Evolutionary conservation across 2,329 filamentous ascomycete species (phyloP), one percentile per base, ranked within the genome.

Genomic region (Clonostachys chloroleuca): DNA sequence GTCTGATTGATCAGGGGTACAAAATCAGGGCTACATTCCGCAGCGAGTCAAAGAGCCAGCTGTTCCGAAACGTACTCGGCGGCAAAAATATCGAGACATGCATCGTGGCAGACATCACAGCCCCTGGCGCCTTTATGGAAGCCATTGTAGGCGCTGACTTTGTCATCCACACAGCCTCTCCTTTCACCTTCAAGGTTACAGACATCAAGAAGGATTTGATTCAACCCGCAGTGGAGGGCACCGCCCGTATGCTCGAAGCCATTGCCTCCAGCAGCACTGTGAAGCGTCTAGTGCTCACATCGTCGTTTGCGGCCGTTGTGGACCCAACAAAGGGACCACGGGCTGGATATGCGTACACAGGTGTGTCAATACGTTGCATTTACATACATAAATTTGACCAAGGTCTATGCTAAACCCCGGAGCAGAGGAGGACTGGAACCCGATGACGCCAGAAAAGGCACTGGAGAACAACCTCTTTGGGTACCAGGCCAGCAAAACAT

Each of bases 271-370:
- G 51, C 30, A 47, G 53, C 2, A 50, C 45, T 2, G 54, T 67
- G 33, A 57, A 51, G 14, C 61, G 64, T 5, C 37, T 71, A 34
- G 66, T 83, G 41, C 77, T 87, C 52, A 87, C 83, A 1, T 86
- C 81, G 4, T 86, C 82, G 2, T 87, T 87, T 54, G 84, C 83
- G 14, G 72, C 82, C 0, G 83, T 87, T 16, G 56, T 85, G 42
- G 71, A 86, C 53, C 52, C 64, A 7, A 14, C 16, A 14, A 39
- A 39, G 36, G 36, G 36, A 14, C 36, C 36, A 7, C 36, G 36
- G 14, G 14, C 36, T 3, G 36, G 36, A 14, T 14, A 39, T 17
- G 2, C 14, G 7, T 17, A 39, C 36, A 39, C 36, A 14, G 36
- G 36, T 39, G 6, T 8, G 24, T 30, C 2, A 30, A 9, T 9